Conservation (phyloP, 306 rosid species). For the Sicyos baderoa region DNA sequence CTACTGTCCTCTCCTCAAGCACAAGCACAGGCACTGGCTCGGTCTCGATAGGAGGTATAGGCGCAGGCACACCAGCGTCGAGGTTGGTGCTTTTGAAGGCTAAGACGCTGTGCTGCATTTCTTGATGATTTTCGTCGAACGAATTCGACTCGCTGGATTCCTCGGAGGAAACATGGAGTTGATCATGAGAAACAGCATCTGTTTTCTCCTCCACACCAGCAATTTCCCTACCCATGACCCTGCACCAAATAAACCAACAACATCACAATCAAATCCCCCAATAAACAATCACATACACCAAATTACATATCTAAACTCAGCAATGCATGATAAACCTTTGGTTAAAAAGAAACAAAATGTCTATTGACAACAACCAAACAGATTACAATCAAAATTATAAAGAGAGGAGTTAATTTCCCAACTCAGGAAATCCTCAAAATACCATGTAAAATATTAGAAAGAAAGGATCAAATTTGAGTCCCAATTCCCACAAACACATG, state of each 20-base stretch:
- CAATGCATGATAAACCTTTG: neutral
- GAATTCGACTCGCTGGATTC: constrained; percentile 37
- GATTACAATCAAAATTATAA: no score
- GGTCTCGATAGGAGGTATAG: neutral
- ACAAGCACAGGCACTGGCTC: neutral
- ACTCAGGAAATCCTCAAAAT: neutral
- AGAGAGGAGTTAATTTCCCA: neutral
- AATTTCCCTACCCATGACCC: constrained; percentile 82
- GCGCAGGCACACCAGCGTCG: constrained; percentile 26
- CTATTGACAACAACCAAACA: neutral
- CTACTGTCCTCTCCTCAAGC: constrained; percentile 30
- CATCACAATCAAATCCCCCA: neutral
- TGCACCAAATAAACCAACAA: constrained; percentile 32
- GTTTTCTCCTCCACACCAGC: constrained; percentile 45
- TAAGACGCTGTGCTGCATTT: constrained; percentile 1
- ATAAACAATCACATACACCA: neutral
- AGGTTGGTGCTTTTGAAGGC: constrained; percentile 40
- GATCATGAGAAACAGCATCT: constrained; percentile 38
- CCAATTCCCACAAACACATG: neutral
- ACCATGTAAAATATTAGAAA: neutral
- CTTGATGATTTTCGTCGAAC: constrained; percentile 33
- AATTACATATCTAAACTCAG: neutral
- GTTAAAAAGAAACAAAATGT: neutral
- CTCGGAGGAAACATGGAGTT: constrained; percentile 56
- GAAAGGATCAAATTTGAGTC: neutral